Conservation (phyloP, 2,329 filamentous ascomycete genomes). For the Ceratocystis destructans region DNA sequence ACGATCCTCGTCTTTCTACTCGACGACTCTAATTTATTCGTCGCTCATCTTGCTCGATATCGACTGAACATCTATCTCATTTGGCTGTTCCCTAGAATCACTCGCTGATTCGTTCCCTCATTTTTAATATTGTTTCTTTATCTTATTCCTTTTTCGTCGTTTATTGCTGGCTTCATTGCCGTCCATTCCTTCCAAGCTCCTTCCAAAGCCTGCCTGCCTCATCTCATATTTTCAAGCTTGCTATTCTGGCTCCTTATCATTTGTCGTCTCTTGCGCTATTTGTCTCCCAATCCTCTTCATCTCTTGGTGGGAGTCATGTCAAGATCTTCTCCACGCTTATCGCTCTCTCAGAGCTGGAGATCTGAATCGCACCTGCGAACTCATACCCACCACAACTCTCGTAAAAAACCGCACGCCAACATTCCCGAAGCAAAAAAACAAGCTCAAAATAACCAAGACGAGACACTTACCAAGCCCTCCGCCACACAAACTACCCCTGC, state of each 20-base stretch:
- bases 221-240: slow-evolving; percentile 1
- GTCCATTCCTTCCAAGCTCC: slow-evolving; percentile 17
- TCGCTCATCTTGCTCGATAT: background rate
- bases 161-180: background rate
- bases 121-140: background rate
- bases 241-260: background rate
- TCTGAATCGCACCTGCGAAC: slow-evolving; percentile 11
- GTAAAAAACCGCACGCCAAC: slow-evolving; percentile 19
- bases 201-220: slow-evolving; percentile 11
- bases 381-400: slow-evolving; percentile 18
- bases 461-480: background rate
- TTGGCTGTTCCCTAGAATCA: slow-evolving; percentile 1
- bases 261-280: background rate
- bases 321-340: slow-evolving; percentile 14
- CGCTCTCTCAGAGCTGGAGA: slow-evolving; percentile 12
- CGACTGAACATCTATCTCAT: background rate
- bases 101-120: slow-evolving; percentile 16
- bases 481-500: background rate
- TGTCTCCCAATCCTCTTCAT: background rate
- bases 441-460: background rate
- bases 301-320: slow-evolving; percentile 11
- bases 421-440: background rate
- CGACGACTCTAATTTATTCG: background rate
- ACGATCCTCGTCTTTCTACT: background rate
- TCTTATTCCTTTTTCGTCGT: slow-evolving; percentile 13